These are phyloP conservation scores for Talaromyces adpressus DNA, from an alignment of 495 filamentous ascomycete species.

Conservation along the genomic window DNA sequence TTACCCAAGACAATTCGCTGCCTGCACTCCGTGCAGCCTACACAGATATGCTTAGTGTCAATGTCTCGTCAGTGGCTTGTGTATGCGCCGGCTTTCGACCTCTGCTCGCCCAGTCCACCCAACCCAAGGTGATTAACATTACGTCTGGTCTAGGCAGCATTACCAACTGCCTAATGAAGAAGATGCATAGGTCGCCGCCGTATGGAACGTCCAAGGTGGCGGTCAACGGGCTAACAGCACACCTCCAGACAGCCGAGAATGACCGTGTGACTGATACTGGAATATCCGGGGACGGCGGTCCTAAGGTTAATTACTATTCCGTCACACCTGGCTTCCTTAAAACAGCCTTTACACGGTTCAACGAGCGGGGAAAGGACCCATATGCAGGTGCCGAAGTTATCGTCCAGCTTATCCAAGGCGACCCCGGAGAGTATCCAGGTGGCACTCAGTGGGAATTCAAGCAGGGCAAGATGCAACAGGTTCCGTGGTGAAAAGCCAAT, in stretches of 20 bases:
- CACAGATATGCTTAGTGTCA: slow-evolving; percentile 18
- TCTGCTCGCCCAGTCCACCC: slow-evolving; percentile 15
- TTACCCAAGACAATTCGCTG: slow-evolving; percentile 8
- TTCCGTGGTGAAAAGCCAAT: slow-evolving; percentile 21
- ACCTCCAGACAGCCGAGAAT: slow-evolving; percentile 24
- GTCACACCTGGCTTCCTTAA: slow-evolving; percentile 23
- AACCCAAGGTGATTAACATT: slow-evolving; percentile 21
- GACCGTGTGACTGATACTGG: slow-evolving; percentile 11
- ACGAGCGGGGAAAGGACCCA: slow-evolving; percentile 19
- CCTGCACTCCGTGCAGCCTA: slow-evolving; percentile 13
- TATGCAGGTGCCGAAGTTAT: slow-evolving; percentile 27
- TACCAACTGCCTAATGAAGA: slow-evolving; percentile 7
- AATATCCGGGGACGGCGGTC: slow-evolving; percentile 5
- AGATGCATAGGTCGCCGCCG: slow-evolving; percentile 15
- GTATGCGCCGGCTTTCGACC: slow-evolving; percentile 21
- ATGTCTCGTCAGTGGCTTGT: slow-evolving; percentile 20
- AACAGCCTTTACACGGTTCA: slow-evolving; percentile 31
- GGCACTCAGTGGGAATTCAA: slow-evolving; percentile 27
- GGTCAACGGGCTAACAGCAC: slow-evolving; percentile 26
- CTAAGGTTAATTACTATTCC: slow-evolving; percentile 20
- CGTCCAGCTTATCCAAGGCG: slow-evolving; percentile 19
- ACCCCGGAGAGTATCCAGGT: slow-evolving; percentile 15
- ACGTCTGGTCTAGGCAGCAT: slow-evolving; percentile 16
- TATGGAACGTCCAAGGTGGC: slow-evolving; percentile 23
- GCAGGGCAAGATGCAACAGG: slow-evolving; percentile 22